Evolutionary conservation across 805 yeast species (phyloP).

Genomic region (Cyberlindnera euphorbiae): DNA sequence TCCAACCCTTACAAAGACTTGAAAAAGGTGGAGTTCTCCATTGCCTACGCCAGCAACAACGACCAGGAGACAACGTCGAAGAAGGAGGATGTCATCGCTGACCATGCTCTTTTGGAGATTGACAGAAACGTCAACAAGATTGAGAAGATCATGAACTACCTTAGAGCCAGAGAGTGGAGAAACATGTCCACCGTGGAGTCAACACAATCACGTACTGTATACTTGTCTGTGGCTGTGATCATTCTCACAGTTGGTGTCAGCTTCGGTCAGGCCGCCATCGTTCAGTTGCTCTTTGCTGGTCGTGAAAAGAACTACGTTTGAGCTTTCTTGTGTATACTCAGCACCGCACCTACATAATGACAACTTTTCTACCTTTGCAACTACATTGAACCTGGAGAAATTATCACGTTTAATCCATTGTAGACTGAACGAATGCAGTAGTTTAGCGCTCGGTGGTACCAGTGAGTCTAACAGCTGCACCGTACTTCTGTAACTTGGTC

Average conservation of each 20-base stretch:
- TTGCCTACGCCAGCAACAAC: conserved; percentile 41
- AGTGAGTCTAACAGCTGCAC: conserved; percentile 93
- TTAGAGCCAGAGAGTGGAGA: conserved; percentile 95
- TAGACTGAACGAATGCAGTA: background rate
- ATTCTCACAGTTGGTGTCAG: conserved; percentile 74
- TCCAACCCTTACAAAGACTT: conserved; percentile 58
- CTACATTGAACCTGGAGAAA: no score
- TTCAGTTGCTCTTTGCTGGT: conserved; percentile 70
- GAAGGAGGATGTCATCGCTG: conserved; percentile 47
- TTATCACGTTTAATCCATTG: background rate
- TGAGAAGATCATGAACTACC: conserved; percentile 66
- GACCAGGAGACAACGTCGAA: conserved; percentile 29
- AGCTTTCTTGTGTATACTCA: conserved; percentile 1
- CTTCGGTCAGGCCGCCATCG: conserved; percentile 69
- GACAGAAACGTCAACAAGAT: conserved; percentile 55
- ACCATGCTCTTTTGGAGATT: conserved; percentile 51
- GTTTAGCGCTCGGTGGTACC: conserved; percentile 77
- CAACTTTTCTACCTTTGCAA: no score
- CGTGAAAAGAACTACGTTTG: conserved; percentile 38
- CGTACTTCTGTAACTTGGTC: conserved; percentile 93
- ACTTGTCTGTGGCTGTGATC: conserved; percentile 69
- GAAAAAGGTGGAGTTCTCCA: conserved; percentile 60
- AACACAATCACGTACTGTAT: conserved; percentile 73
- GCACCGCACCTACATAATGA: background rate
- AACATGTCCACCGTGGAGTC: conserved; percentile 87